phyloP scores from a whole-genome alignment of 257 asterid species.

The Solanum clarkiae region DNA sequence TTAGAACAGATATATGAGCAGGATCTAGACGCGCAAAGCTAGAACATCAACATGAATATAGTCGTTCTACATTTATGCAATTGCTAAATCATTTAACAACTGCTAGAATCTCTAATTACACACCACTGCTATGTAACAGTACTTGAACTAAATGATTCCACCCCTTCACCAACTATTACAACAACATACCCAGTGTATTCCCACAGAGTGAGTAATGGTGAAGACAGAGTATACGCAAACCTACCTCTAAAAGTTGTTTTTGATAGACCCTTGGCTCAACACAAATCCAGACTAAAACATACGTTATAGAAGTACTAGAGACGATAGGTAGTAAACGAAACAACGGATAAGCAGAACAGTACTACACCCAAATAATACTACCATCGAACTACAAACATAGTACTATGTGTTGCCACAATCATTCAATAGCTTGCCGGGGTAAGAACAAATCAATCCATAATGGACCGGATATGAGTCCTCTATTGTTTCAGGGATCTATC shows the following conservation, averaged over 20 bases:
- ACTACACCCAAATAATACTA: neutral
- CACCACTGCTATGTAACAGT: neutral
- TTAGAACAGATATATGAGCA: neutral
- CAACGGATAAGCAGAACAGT: neutral
- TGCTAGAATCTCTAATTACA: neutral
- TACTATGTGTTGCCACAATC: no score
- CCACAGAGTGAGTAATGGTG: neutral
- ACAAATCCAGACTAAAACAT: neutral
- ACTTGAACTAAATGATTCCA: neutral
- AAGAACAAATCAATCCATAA: no score
- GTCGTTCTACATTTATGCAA: neutral
- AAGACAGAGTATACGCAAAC: neutral
- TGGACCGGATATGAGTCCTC: no score
- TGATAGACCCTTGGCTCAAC: neutral
- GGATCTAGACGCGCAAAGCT: neutral
- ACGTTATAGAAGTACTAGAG: neutral
- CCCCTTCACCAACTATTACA: neutral
- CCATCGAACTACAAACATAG: neutral
- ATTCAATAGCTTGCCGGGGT: no score
- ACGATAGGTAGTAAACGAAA: neutral
- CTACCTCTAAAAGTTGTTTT: neutral
- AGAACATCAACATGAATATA: neutral
- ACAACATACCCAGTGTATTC: neutral
- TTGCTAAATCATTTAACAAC: neutral
- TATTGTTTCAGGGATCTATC: no score